These are phyloP conservation scores for Psidium friedrichsthalianum DNA, from an alignment of 345 rosid genomes.

Conservation along the genomic window DNA sequence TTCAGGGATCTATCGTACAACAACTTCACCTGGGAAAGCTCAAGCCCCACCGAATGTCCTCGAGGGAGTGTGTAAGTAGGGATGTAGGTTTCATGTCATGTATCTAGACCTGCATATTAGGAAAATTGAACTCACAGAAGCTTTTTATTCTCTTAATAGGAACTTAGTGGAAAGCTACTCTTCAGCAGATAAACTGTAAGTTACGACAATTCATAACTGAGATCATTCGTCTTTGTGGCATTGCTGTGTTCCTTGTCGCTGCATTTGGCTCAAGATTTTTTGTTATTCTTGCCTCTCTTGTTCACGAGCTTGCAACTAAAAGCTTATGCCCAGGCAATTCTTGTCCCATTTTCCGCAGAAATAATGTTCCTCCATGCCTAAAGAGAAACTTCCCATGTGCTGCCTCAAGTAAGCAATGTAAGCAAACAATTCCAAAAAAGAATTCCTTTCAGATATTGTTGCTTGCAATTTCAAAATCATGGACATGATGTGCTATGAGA, in stretches of 20 bases:
- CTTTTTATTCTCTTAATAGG: constrained; percentile 21
- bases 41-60: constrained; percentile 42
- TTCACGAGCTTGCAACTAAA: background rate
- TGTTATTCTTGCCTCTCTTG: background rate
- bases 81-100: background rate
- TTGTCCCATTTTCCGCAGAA: constrained; percentile 30
- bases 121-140: background rate
- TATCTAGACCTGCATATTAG: background rate
- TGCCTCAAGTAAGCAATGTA: constrained; percentile 29
- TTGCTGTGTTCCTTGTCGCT: background rate
- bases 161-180: constrained; percentile 76
- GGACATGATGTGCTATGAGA: background rate
- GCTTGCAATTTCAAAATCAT: background rate
- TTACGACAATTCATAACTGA: background rate
- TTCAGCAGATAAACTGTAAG: constrained; percentile 44
- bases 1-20: constrained; percentile 72
- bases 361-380: constrained; percentile 38
- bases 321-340: background rate
- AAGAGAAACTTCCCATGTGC: constrained; percentile 55
- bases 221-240: no score
- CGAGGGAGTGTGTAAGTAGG: constrained; percentile 59
- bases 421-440: constrained; percentile 4
- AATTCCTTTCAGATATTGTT: background rate
- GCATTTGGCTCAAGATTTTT: background rate
- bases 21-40: constrained; percentile 54